These are phyloP conservation scores for Nemania diffusa DNA, from an alignment of 2,329 filamentous ascomycete genomes.

Conservation along the genomic window DNA sequence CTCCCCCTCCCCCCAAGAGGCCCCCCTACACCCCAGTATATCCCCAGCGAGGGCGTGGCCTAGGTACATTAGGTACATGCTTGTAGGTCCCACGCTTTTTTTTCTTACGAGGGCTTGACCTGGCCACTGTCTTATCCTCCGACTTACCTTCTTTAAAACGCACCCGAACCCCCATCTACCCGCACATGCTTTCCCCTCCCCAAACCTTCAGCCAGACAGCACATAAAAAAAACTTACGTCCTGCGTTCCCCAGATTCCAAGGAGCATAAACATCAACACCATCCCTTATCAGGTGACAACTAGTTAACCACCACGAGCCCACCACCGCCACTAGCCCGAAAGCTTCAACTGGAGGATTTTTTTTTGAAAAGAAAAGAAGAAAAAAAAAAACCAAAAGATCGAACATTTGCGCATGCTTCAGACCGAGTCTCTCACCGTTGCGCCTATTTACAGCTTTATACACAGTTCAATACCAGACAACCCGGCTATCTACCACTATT, in stretches of 20 bases:
- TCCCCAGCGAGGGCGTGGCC: conserved; percentile 32
- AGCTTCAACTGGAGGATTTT: conserved; percentile 7
- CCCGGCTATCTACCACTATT: not conserved
- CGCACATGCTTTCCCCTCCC: conserved; percentile 47
- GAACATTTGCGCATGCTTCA: conserved; percentile 1
- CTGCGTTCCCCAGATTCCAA: conserved; percentile 29
- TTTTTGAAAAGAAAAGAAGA: not conserved
- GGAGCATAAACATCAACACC: conserved; percentile 19
- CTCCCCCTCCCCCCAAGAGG: conserved; percentile 25
- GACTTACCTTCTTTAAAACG: conserved; percentile 51
- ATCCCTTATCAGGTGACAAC: conserved; percentile 1
- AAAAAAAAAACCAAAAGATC: not conserved
- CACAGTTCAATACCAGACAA: not conserved
- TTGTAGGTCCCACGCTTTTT: conserved; percentile 28
- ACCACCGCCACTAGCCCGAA: not conserved
- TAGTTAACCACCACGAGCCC: conserved; percentile 11
- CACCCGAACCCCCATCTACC: conserved; percentile 49
- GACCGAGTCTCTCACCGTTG: not conserved
- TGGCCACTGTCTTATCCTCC: conserved; percentile 29
- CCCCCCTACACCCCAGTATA: conserved; percentile 34
- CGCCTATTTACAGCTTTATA: conserved; percentile 4
- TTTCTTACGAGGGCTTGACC: conserved; percentile 30
- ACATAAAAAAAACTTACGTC: conserved; percentile 33
- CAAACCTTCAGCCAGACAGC: conserved; percentile 46
- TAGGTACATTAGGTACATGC: too few relatives aligned